Evolutionary conservation across 1,139 yeast species (phyloP), one percentile per base, ranked within the genome.

Genomic region (Geotrichum citri-aurantii): DNA sequence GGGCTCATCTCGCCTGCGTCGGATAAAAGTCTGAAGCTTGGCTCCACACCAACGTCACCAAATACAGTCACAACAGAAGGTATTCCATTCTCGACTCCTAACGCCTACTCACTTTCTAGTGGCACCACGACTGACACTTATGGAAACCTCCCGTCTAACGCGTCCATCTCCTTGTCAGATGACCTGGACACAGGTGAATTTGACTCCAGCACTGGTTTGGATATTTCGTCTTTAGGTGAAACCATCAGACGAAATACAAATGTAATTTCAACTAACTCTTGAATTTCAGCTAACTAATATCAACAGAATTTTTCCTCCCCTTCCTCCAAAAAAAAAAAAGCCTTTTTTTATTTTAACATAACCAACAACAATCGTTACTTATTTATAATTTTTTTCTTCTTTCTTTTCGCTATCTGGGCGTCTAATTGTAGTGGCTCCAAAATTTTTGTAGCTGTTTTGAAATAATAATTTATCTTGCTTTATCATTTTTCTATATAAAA

Each of bases 231-330:
- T 14, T 69, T 77, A 60, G 77, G 78, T 19, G 80, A 75, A 50
- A 72, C 77, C 4, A 61, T 77, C 51, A 68, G 78, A 62, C 69
- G 72, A 51, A 74, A 74, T 61, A 72, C 73, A 10, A 75, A 76
- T 27, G 79, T 75, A 59, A 70, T 75, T 46, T 55, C 65, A 26
- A 56, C 64, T 46, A 65, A 63, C 49, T 54, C 42, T 37, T 37
- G 19, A 37, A 19, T 37, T 19, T 37, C 10, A 17, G 14, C 42
- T n/a, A 17, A 37, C 42, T 14, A 37, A 7, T 19, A 14, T 14
- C 19, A 2, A 37, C 7, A 26, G 4, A 26, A 5, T 26, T 26
- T 26, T 26, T 26, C 29, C 7, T 26, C 29, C 21, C 21, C 17
- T 7, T 37, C 21, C 21, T 5, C 21, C 7, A n/a, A n/a, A n/a